A percentile compares a stretch with the other conserved stretches of the same genome.
These are phyloP conservation scores for Scytalidium sp. DNA, from an alignment of 2,329 filamentous ascomycete species.

Conservation along the genomic window DNA sequence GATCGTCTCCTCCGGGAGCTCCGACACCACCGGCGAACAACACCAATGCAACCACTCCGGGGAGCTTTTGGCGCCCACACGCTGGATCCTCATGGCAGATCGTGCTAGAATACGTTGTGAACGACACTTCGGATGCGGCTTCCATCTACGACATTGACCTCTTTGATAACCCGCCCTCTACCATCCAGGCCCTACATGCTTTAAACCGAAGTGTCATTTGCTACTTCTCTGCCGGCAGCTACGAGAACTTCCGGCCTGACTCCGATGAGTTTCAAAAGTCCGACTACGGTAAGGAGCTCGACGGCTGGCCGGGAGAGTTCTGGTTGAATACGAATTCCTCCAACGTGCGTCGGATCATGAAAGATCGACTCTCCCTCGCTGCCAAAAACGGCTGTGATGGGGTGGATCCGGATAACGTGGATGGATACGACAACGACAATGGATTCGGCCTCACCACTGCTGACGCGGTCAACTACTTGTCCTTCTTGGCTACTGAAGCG, in stretches of 20 bases:
- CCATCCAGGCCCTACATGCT: constrained; percentile 44
- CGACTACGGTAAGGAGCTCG: constrained; percentile 56
- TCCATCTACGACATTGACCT: constrained; percentile 36
- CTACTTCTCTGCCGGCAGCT: constrained; percentile 72
- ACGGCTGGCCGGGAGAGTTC: constrained; percentile 64
- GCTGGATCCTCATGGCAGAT: constrained; percentile 60
- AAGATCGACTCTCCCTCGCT: constrained; percentile 55
- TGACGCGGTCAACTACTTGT: constrained; percentile 57
- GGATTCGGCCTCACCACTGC: constrained; percentile 55
- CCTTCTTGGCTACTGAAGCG: constrained; percentile 56
- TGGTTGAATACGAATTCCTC: constrained; percentile 61
- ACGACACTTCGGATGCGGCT: constrained; percentile 2
- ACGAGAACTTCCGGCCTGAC: constrained; percentile 62
- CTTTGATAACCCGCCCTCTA: constrained; percentile 42
- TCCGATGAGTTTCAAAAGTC: constrained; percentile 43
- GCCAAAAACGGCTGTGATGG: constrained; percentile 62
- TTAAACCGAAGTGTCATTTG: constrained; percentile 63
- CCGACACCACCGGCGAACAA: constrained; percentile 3
- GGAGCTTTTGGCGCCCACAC: constrained; percentile 47
- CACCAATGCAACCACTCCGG: constrained; percentile 12
- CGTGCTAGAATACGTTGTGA: constrained; percentile 44
- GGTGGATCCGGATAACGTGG: constrained; percentile 70
- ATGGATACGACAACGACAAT: constrained; percentile 58
- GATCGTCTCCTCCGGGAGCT: not conserved
- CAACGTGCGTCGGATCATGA: constrained; percentile 64